phyloP scores from a whole-genome alignment of 495 filamentous ascomycete genomes.

The Penicilliopsis zonata region DNA sequence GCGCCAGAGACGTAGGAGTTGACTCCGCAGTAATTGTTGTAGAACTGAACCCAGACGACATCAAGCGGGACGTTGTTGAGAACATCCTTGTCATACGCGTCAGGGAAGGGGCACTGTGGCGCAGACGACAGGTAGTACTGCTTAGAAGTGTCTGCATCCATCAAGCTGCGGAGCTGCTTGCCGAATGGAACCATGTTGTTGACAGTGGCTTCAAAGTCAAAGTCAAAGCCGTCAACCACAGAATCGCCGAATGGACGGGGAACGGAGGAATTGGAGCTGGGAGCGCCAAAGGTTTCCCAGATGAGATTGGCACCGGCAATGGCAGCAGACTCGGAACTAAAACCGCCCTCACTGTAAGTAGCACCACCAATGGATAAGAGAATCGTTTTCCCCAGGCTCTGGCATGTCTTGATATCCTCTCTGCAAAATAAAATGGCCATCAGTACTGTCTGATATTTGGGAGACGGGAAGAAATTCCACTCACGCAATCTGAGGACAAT shows the following conservation, averaged over 20 bases:
- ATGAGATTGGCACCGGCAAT: constrained; percentile 43
- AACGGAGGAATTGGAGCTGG: constrained; percentile 11
- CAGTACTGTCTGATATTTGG: neutral
- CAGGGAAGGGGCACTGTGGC: constrained; percentile 57
- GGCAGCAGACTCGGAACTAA: constrained; percentile 40
- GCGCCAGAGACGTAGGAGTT: constrained; percentile 34
- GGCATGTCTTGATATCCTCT: constrained; percentile 52
- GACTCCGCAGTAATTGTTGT: constrained; percentile 61
- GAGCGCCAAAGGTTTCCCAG: constrained; percentile 58
- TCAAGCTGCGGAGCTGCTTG: constrained; percentile 38
- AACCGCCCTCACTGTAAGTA: constrained; percentile 49
- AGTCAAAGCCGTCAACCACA: constrained; percentile 61
- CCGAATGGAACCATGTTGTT: constrained; percentile 44
- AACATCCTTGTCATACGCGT: constrained; percentile 44
- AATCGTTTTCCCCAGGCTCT: constrained; percentile 51
- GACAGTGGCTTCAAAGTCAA: constrained; percentile 46
- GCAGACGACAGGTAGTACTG: constrained; percentile 51
- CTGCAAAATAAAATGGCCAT: constrained; percentile 8
- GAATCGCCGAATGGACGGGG: constrained; percentile 52
- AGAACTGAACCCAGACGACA: constrained; percentile 62
- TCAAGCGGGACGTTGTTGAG: constrained; percentile 46
- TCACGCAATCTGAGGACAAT: constrained; percentile 53
- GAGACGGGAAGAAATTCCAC: constrained; percentile 3
- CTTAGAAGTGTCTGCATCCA: constrained; percentile 36
- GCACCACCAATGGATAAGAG: constrained; percentile 57